These are phyloP conservation scores for Cucurbita maxima DNA, from an alignment of 306 rosid species.

Conservation along the genomic window DNA sequence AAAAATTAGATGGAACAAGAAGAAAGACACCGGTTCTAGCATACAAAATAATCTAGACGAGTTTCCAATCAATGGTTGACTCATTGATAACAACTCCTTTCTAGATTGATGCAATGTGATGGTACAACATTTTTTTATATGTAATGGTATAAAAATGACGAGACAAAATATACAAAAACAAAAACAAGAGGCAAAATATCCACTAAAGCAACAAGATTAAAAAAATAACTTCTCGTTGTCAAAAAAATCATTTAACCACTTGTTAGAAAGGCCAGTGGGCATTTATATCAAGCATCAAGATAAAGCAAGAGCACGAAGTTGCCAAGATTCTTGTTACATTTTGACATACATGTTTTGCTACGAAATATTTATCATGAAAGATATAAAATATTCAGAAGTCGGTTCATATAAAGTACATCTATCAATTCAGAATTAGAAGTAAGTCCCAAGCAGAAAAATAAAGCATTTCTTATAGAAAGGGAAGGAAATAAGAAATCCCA, in stretches of 20 bases:
- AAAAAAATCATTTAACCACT: not conserved
- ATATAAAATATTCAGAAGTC: not conserved
- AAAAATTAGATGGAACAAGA: not conserved
- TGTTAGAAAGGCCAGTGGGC: not conserved
- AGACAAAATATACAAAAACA: not conserved
- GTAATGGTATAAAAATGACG: not conserved
- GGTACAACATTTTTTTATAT: not conserved
- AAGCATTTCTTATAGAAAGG: not conserved
- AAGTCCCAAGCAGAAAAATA: not conserved
- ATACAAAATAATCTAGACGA: not conserved
- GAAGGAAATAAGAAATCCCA: not conserved
- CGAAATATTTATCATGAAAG: not conserved
- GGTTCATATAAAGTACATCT: not conserved
- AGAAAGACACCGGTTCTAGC: not conserved
- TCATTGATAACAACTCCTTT: not conserved
- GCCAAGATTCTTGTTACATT: not conserved
- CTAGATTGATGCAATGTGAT: not conserved
- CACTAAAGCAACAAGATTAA: not conserved
- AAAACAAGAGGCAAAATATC: not conserved
- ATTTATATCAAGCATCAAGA: not conserved
- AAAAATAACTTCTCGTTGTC: not conserved
- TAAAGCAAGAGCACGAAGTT: not conserved
- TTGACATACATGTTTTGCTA: not conserved
- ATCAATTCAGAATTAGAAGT: not conserved
- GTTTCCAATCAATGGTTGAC: not conserved